These are phyloP conservation scores for Yamadazyma buinensis DNA, from an alignment of 1,139 yeast species.

Conservation along the genomic window DNA sequence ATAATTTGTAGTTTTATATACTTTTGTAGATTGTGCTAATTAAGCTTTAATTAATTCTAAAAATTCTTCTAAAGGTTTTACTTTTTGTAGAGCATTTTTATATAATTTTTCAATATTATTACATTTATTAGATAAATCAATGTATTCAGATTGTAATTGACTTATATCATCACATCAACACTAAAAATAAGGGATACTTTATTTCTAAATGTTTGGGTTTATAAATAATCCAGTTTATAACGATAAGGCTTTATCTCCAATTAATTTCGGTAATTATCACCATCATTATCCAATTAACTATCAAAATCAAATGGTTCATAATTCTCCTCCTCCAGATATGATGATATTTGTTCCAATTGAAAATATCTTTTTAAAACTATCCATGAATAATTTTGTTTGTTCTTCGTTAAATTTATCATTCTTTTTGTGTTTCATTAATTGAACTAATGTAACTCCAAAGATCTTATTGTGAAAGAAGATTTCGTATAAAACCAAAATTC, in stretches of 20 bases:
- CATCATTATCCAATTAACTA: background rate
- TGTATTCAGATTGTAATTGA: slow-evolving; percentile 79
- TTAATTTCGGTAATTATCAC: background rate
- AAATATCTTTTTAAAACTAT: too few relatives aligned
- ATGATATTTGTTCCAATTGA: background rate
- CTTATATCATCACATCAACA: slow-evolving; percentile 76
- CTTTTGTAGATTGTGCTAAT: too few relatives aligned
- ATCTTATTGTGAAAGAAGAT: too few relatives aligned
- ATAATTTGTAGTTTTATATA: too few relatives aligned
- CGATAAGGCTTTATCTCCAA: too few relatives aligned
- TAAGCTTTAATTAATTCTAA: slow-evolving; percentile 75
- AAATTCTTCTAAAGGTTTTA: slow-evolving; percentile 68
- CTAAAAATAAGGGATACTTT: too few relatives aligned
- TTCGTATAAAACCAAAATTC: too few relatives aligned
- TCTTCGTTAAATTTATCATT: too few relatives aligned
- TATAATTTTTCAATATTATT: slow-evolving; percentile 74
- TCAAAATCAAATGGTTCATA: slow-evolving; percentile 1
- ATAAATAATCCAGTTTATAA: slow-evolving; percentile 2
- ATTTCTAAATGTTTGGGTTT: too few relatives aligned
- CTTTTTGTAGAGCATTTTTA: slow-evolving; percentile 67
- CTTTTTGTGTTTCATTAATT: too few relatives aligned
- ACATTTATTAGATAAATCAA: slow-evolving; percentile 69
- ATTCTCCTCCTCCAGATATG: slow-evolving; percentile 5
- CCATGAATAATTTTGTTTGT: too few relatives aligned
- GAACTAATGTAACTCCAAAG: too few relatives aligned